A percentile compares a stretch with the other conserved stretches of the same genome.
These are phyloP conservation scores for Irpex lacteus DNA, from an alignment of 1,284 basidiomycete species.

Conservation along the genomic window DNA sequence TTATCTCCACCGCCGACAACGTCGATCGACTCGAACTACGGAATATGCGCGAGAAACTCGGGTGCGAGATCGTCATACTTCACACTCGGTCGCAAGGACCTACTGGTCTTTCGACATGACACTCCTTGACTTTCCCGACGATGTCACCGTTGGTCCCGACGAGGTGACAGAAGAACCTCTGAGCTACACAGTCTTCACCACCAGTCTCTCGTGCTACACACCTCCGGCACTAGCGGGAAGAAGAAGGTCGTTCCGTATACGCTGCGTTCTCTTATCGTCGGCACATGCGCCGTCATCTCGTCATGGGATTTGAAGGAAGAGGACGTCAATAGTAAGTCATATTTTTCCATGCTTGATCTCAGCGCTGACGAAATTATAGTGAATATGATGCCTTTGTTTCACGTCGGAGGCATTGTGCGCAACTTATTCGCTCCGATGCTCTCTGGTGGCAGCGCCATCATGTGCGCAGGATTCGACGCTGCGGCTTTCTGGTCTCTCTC, in stretches of 20 bases:
- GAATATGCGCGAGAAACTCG: constrained; percentile 30
- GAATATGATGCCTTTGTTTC: constrained; percentile 71
- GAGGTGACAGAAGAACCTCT: constrained; percentile 15
- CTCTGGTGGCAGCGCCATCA: constrained; percentile 56
- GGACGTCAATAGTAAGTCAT: constrained; percentile 42
- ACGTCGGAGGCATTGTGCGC: constrained; percentile 63
- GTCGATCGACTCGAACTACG: constrained; percentile 35
- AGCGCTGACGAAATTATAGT: constrained; percentile 24
- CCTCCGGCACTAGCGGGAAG: constrained; percentile 64
- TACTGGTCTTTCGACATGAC: constrained; percentile 4
- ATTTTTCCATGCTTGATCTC: not conserved
- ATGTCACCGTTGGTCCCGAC: not conserved
- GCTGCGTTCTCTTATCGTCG: constrained; percentile 55
- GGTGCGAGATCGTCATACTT: constrained; percentile 25
- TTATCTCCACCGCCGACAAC: constrained; percentile 38
- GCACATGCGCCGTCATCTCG: constrained; percentile 53
- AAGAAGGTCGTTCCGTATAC: constrained; percentile 62
- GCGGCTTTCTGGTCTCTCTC: constrained; percentile 59
- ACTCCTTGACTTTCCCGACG: constrained; percentile 1
- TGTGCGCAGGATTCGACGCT: constrained; percentile 58
- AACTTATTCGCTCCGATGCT: constrained; percentile 60
- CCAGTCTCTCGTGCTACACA: constrained; percentile 57
- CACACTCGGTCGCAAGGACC: constrained; percentile 2
- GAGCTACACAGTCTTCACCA: constrained; percentile 39
- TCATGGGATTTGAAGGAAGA: constrained; percentile 51